A percentile compares a stretch with the other conserved stretches of the same genome.
Evolutionary conservation across 805 yeast genomes (phyloP).

Genomic region (Myxozyma udenii): DNA sequence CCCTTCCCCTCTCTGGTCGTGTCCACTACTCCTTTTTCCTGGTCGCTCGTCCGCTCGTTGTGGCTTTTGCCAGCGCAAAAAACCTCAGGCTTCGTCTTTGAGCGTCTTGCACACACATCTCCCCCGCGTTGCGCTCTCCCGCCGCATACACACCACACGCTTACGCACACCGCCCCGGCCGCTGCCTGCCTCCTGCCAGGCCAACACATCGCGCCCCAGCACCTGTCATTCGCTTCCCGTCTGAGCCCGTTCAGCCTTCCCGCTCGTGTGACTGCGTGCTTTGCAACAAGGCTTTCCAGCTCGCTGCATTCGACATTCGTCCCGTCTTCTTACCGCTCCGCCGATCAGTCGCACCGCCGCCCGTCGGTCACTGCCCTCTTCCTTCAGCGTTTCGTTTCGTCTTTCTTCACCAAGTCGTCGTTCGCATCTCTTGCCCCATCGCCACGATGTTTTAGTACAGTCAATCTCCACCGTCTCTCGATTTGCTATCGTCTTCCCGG

Average conservation of each 20-base stretch:
- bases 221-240: no score
- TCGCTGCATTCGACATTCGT: no score
- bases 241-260: no score
- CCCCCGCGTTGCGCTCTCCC: not conserved
- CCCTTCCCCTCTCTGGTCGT: constrained; percentile 1
- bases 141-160: not conserved
- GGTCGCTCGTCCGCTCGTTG: constrained; percentile 1
- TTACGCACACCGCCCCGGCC: no score
- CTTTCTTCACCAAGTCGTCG: not conserved
- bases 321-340: no score
- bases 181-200: no score
- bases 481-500: no score
- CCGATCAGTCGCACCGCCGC: not conserved
- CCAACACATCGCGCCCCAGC: no score
- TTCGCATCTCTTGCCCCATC: not conserved
- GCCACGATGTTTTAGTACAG: not conserved
- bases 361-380: not conserved
- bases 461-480: not conserved
- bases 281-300: no score
- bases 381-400: not conserved
- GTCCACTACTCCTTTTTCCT: not conserved
- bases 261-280: no score
- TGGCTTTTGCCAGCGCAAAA: no score
- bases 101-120: not conserved
- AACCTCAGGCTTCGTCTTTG: no score